Percentiles rank a stretch among this genome's conserved stretches.
Evolutionary conservation across 257 asterid species (phyloP).

Genomic region (Handroanthus guayacan): DNA sequence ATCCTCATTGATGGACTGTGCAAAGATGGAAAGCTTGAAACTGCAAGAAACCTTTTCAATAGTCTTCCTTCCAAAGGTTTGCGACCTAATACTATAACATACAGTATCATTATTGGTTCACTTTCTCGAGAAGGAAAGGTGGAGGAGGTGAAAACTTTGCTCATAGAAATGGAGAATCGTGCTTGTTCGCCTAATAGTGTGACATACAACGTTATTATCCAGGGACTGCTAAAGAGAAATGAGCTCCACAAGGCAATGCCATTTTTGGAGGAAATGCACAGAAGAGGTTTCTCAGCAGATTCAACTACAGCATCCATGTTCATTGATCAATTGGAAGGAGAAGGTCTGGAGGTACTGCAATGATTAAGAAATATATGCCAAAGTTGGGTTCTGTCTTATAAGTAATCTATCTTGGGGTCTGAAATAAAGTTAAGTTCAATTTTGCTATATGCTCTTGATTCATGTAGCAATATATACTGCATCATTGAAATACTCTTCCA

Average conservation of each 20-base stretch:
- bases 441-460: no score
- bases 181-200: background rate
- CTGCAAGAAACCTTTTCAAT: background rate
- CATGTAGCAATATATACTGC: no score
- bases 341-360: background rate
- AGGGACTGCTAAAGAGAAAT: slow-evolving; percentile 16
- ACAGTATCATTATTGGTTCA: background rate
- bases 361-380: background rate
- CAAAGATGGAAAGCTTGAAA: slow-evolving; percentile 10
- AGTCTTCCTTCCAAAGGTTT: slow-evolving; percentile 9
- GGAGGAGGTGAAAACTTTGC: slow-evolving; percentile 3
- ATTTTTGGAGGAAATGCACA: slow-evolving; percentile 21
- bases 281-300: slow-evolving; percentile 7
- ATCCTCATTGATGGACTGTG: slow-evolving; percentile 16
- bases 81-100: background rate
- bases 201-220: slow-evolving; percentile 21
- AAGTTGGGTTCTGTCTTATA: background rate
- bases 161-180: slow-evolving; percentile 20
- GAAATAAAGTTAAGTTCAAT: no score
- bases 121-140: background rate
- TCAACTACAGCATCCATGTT: background rate
- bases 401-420: no score
- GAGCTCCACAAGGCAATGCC: background rate
- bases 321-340: background rate
- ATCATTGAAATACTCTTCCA: no score